These are phyloP conservation scores for Telopea speciosissima DNA, from an alignment of 177 flowering plant species.

Conservation along the genomic window DNA sequence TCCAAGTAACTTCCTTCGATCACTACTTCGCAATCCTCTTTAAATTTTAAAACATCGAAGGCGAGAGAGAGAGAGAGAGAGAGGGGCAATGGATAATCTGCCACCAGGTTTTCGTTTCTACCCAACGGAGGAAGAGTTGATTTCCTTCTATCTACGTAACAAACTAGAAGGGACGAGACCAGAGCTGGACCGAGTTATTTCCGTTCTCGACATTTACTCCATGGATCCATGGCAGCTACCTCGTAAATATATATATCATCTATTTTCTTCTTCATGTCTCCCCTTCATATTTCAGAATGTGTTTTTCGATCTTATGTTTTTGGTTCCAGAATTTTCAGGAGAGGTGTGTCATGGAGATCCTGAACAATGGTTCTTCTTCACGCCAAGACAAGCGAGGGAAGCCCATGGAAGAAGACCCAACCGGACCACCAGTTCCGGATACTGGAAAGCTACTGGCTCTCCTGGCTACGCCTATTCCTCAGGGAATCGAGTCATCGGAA, in stretches of 20 bases:
- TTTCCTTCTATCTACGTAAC: conserved; percentile 48
- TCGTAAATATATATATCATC: too few relatives aligned
- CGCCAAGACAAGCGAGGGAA: conserved; percentile 57
- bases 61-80: neutral
- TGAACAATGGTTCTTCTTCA: conserved; percentile 71
- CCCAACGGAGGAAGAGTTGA: conserved; percentile 67
- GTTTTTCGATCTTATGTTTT: neutral
- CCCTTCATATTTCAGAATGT: too few relatives aligned
- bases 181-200: conserved; percentile 39
- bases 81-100: conserved; percentile 18
- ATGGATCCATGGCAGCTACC: conserved; percentile 69
- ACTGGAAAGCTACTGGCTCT: conserved; percentile 77
- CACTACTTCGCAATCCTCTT: neutral
- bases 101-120: conserved; percentile 57
- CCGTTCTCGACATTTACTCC: conserved; percentile 38
- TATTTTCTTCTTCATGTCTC: too few relatives aligned
- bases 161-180: conserved; percentile 33
- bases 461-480: conserved; percentile 51
- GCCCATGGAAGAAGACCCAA: conserved; percentile 63
- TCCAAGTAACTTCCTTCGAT: too few relatives aligned
- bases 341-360: conserved; percentile 42
- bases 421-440: conserved; percentile 53
- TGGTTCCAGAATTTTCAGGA: conserved; percentile 44
- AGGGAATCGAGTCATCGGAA: conserved; percentile 37
- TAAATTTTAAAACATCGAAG: neutral